Evolutionary conservation across 495 filamentous ascomycete genomes (phyloP), one percentile per base, ranked within the genome.

Genomic region (Clavariopsis aquatica): DNA sequence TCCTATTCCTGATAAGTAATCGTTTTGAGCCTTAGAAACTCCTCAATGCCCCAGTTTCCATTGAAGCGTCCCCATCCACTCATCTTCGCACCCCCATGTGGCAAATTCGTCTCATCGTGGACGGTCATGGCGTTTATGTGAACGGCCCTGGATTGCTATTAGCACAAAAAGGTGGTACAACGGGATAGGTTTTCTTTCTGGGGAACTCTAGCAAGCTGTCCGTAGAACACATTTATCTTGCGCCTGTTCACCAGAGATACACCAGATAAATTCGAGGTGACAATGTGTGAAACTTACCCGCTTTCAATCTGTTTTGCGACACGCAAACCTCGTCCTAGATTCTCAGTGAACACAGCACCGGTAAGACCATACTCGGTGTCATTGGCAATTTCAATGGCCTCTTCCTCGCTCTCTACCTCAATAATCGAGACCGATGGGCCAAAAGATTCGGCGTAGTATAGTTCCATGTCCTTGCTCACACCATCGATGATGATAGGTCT

Each of bases 101-200:
- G 90, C 59, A 96, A 72, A 20, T 78, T 78, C 13, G 84, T 75
- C 77, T 96, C 92, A 64, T 97, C 93, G 71, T 96, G 91, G 0
- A 96, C 81, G 2, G 86, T 90, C 84, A 92, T 86, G 34, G 78
- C 81, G 73, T 97, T 97, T 71, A 96, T 93, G 73, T 96, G 92
- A 27, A 97, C 89, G 12, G 79, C 79, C 24, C 74, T 69, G 47
- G 10, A 29, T 5, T 17, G 31, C 12, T 12, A 28, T 60, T 26
- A 66, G 49, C 26, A 65, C 65, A 54, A 1, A n/a, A 17, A 15
- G n/a, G n/a, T n/a, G n/a, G n/a, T n/a, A n/a, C n/a, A n/a, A n/a
- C n/a, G n/a, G n/a, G n/a, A n/a, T n/a, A n/a, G n/a, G n/a, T n/a
- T n/a, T n/a, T n/a, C n/a, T n/a, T n/a, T n/a, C n/a, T n/a, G n/a